Base-by-base conservation (phyloP, 148 eudicot species). In the Vaccinium macrocarpon region DNA sequence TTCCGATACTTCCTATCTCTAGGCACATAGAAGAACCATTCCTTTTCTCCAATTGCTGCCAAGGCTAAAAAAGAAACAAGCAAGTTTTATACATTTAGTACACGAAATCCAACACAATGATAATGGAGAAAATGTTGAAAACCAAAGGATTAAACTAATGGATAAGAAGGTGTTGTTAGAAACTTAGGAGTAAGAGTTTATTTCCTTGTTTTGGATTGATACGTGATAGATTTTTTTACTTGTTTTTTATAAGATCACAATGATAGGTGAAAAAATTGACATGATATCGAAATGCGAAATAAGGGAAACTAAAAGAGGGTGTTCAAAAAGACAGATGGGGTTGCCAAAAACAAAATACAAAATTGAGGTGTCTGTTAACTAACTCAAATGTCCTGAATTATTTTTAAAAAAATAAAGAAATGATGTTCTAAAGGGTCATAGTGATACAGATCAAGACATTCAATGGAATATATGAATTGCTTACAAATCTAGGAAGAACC, bases 41-140 rank as follows among this genome's bases (percentile, higher is more conserved):
- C 98, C 52, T 95, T 94, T 87, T 95, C 98, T 42, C 98, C 98
- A 73, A 95, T 94, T 5, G 98, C 96, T 9, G 98, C 98, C 89
- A 95, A 77, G 13, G 96, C 98, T 95, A 84, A 18, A 27, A 16
- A 81, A 1, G 1, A 49, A 50, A 29, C 16, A 79, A 5, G 32
- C 66, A 66, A 66, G 35, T 25, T 61, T 66, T 27, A 25, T 5
- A 66, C 0, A 66, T 27, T 66, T 25, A 51, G 70, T 32, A 32
- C 62, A 4, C 15, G 46, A 72, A 59, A 52, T 68, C 18, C 71
- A 19, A 48, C 21, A 38, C 49, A 35, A 19, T 2, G 70, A 92
- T 93, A 74, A 38, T 59, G 11, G 66, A 59, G 25, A 59, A 59
- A 59, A 59, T 59, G n/a, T 9, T 21, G 23, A 21, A 38, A 73